These are phyloP conservation scores for Chamaecrista fasciculata DNA, from an alignment of 306 rosid genomes.

Conservation along the genomic window DNA sequence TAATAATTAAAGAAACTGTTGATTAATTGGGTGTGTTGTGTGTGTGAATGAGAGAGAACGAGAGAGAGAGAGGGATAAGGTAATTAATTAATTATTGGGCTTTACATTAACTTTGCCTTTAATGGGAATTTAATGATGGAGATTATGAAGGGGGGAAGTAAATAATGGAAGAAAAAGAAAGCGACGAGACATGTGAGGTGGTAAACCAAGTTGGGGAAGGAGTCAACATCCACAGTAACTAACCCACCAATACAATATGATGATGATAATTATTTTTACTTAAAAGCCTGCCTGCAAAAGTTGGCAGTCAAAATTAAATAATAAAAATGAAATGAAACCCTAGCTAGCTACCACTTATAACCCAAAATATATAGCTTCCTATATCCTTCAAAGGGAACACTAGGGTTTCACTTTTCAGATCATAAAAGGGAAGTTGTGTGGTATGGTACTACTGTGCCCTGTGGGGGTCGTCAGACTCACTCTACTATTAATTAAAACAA, in stretches of 20 bases:
- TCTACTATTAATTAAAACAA: slow-evolving; percentile 20
- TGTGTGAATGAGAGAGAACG: not conserved
- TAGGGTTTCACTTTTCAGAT: slow-evolving; percentile 38
- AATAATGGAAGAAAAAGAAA: slow-evolving; percentile 32
- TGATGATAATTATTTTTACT: too few relatives aligned
- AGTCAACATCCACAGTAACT: slow-evolving; percentile 63
- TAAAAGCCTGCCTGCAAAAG: slow-evolving; percentile 48
- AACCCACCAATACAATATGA: slow-evolving; percentile 32
- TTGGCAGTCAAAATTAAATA: slow-evolving; percentile 49
- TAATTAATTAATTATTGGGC: not conserved
- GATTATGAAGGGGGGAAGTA: slow-evolving; percentile 21
- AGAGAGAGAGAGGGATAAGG: not conserved
- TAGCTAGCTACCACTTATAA: slow-evolving; percentile 18
- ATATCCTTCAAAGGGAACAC: slow-evolving; percentile 23
- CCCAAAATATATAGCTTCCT: slow-evolving; percentile 22
- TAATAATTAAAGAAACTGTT: not conserved
- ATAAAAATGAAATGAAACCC: slow-evolving; percentile 44
- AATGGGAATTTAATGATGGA: slow-evolving; percentile 25
- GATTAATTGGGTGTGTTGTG: not conserved
- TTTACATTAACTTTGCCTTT: slow-evolving; percentile 24
- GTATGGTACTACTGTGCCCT: too few relatives aligned
- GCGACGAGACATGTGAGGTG: slow-evolving; percentile 35
- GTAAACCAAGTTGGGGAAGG: slow-evolving; percentile 35
- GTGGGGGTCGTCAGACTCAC: too few relatives aligned
- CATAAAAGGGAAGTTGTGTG: slow-evolving; percentile 2